Conservation (phyloP, 2,329 filamentous ascomycete genomes). For the Coniella vitis region DNA sequence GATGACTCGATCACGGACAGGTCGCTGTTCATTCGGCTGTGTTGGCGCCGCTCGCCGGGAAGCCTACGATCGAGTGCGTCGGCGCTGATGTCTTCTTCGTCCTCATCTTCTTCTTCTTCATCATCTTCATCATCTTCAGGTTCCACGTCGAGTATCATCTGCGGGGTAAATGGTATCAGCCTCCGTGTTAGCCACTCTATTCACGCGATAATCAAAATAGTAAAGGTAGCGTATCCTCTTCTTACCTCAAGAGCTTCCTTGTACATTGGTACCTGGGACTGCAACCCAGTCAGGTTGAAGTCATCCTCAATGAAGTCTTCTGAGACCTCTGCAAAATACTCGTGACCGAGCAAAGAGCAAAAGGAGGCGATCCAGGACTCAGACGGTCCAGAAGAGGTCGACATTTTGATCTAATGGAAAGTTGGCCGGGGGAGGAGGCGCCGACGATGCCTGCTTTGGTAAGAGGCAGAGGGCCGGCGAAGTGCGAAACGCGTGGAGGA, state of each 20-base stretch:
- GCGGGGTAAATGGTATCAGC: neutral
- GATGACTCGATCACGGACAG: constrained; percentile 93
- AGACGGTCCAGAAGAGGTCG: constrained; percentile 52
- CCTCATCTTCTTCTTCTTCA: constrained; percentile 72
- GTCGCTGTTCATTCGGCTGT: constrained; percentile 82
- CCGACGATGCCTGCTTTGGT: neutral
- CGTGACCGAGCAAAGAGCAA: constrained; percentile 89
- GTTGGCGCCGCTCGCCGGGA: constrained; percentile 64
- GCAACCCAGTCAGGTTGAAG: constrained; percentile 94
- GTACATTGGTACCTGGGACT: constrained; percentile 95
- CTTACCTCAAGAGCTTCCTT: constrained; percentile 87
- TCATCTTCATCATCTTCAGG: constrained; percentile 91
- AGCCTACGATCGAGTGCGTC: constrained; percentile 51
- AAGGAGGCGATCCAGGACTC: constrained; percentile 99
- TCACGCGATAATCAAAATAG: no score
- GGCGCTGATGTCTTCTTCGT: constrained; percentile 64
- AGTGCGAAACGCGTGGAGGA: neutral
- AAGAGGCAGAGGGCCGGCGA: neutral
- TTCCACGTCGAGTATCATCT: constrained; percentile 98
- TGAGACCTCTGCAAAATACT: constrained; percentile 97
- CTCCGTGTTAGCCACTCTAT: constrained; percentile 18
- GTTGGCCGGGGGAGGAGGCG: neutral
- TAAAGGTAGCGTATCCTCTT: no score
- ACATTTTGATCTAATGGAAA: constrained; percentile 36
- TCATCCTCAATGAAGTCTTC: constrained; percentile 99